These are phyloP conservation scores for Paecilomyces dactylethromorphus DNA, from an alignment of 2,329 filamentous ascomycete species.

Conservation along the genomic window DNA sequence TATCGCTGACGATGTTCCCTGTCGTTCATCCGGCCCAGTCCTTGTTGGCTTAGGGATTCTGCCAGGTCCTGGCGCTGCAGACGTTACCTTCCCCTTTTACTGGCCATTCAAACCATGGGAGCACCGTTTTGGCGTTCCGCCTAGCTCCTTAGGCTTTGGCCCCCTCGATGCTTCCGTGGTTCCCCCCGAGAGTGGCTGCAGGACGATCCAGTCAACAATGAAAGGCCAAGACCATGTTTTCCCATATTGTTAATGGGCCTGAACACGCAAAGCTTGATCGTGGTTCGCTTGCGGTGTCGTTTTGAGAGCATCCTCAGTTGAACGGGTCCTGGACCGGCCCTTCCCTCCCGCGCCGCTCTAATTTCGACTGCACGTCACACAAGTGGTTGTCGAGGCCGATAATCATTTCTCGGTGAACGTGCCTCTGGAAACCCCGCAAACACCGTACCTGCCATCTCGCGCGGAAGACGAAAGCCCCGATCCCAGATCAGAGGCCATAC, in stretches of 20 bases:
- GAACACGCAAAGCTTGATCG: neutral
- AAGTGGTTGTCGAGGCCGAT: neutral
- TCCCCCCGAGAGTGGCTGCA: constrained; percentile 1
- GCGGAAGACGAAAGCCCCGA: neutral
- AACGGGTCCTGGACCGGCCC: constrained; percentile 14
- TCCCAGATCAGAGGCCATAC: neutral
- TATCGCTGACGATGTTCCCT: neutral
- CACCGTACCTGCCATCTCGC: neutral
- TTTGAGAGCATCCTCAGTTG: constrained; percentile 3
- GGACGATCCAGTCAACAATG: neutral
- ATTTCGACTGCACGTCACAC: constrained; percentile 4
- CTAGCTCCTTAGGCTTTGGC: neutral
- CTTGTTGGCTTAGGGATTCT: neutral
- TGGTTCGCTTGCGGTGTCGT: neutral
- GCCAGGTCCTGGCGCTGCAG: neutral
- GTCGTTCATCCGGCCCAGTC: neutral
- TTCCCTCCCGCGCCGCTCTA: constrained; percentile 13
- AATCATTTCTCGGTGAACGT: neutral
- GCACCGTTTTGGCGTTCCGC: neutral
- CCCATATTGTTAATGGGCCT: neutral
- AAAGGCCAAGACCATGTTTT: neutral
- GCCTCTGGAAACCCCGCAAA: constrained; percentile 3
- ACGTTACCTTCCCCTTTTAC: neutral
- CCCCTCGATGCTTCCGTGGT: neutral
- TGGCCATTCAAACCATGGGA: neutral